Percentiles rank a stretch among this genome's conserved stretches.
Evolutionary conservation across 306 rosid species (phyloP).

Genomic region (Quercus ilex): DNA sequence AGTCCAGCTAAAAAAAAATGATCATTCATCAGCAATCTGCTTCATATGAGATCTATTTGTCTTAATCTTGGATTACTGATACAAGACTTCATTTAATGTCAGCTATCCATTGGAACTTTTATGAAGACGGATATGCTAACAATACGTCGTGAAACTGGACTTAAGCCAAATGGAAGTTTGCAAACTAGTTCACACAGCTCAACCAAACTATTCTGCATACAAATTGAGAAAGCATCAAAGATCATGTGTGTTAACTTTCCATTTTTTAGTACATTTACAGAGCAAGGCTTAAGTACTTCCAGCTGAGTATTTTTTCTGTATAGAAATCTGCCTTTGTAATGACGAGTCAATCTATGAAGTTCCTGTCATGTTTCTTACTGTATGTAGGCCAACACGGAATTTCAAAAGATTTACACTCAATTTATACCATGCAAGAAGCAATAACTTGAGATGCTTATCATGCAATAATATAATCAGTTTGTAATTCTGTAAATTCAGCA

Average conservation of each 20-base stretch:
- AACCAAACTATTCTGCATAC: neutral
- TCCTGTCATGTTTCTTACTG: neutral
- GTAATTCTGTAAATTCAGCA: neutral
- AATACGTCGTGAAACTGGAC: neutral
- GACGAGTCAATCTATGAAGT: neutral
- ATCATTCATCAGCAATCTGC: neutral
- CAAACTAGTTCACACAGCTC: neutral
- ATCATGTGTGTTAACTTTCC: neutral
- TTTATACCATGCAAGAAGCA: slow-evolving; percentile 5
- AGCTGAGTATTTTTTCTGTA: neutral
- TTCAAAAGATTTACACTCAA: slow-evolving; percentile 1
- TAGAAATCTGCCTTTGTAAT: neutral
- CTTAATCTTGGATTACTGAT: neutral
- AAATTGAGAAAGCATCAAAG: neutral
- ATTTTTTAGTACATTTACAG: neutral
- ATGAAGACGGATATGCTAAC: neutral
- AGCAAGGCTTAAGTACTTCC: neutral
- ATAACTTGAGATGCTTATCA: slow-evolving; percentile 10
- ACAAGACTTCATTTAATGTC: neutral
- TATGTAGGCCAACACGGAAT: neutral
- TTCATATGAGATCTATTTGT: neutral
- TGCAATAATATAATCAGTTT: slow-evolving; percentile 6
- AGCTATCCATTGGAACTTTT: neutral
- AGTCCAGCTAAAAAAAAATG: neutral
- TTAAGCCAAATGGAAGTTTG: neutral